Evolutionary conservation across 495 filamentous ascomycete species (phyloP), one percentile per base, ranked within the genome.

Genomic region (Podospora pseudocomata): DNA sequence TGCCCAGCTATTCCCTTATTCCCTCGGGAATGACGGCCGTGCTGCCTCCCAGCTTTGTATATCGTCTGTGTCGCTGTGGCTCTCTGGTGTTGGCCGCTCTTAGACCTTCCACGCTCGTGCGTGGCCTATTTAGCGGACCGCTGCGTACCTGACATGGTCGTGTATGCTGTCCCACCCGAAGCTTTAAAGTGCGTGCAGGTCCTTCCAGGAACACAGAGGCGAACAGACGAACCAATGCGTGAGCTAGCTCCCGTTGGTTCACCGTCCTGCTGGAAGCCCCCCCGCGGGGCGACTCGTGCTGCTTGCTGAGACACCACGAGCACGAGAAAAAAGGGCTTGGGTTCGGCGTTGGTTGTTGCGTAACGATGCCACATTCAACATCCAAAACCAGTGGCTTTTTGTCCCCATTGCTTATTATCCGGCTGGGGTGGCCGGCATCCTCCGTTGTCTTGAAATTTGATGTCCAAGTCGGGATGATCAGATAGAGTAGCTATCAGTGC

Each of bases 71-170:
- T 49, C 39, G 39, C 39, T 49, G 39, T 49, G 39, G 13, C 39
- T 49, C 39, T 49, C 39, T 49, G 13, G 9, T 16, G 7, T 49
- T 49, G 39, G 2, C 39, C 39, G 39, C 27, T 67, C 60, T 16
- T 59, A 23, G 60, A 60, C 49, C 28, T 53, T 63, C 57, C 60
- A 23, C 20, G 54, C 32, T 55, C 56, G 7, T 49, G 39, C 13
- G 39, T 49, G 39, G 39, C 39, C 39, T 49, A 49, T 5, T 13
- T 49, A 49, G 39, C 39, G 15, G 55, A 26, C 55, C n/a, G 23
- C 55, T 26, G 57, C 60, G 68, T 70, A 55, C 68, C 68, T 70
- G 65, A 65, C 65, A 70, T 70, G 65, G 68, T 60, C 65, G 68
- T 67, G 66, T 68, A 63, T 71, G 69, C 64, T 66, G 69, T 71